phyloP scores from a whole-genome alignment of 345 rosid species.

The Rubroshorea leprosula region DNA sequence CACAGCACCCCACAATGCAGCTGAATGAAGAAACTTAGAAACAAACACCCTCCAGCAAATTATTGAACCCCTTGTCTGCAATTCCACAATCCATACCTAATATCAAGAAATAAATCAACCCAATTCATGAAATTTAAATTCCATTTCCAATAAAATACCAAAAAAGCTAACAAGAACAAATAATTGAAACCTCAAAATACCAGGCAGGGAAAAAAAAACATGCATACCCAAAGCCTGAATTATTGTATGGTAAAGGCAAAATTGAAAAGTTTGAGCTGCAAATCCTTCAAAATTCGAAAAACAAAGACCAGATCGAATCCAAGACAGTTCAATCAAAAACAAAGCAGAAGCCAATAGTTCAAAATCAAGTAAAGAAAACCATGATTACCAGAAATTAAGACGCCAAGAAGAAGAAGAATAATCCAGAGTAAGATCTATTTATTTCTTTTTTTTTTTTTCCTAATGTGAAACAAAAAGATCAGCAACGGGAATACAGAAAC shows the following conservation, averaged over 20 bases:
- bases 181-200: neutral
- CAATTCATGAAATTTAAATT: neutral
- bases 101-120: conserved; percentile 6
- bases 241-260: neutral
- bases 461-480: neutral
- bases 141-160: neutral
- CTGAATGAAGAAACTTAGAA: neutral
- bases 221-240: neutral
- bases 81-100: neutral
- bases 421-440: neutral
- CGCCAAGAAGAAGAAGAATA: neutral
- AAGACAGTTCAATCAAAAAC: neutral
- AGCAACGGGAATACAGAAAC: neutral
- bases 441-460: neutral
- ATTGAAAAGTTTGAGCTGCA: neutral
- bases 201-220: neutral
- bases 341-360: neutral
- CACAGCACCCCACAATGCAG: conserved; percentile 8
- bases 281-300: neutral
- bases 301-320: conserved; percentile 5
- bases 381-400: neutral
- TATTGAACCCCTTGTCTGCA: neutral
- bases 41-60: conserved; percentile 9
- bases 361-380: neutral
- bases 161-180: neutral